Evolutionary conservation across 2,329 filamentous ascomycete species (phyloP).

Genomic region (Chalaropsis ovoidea): DNA sequence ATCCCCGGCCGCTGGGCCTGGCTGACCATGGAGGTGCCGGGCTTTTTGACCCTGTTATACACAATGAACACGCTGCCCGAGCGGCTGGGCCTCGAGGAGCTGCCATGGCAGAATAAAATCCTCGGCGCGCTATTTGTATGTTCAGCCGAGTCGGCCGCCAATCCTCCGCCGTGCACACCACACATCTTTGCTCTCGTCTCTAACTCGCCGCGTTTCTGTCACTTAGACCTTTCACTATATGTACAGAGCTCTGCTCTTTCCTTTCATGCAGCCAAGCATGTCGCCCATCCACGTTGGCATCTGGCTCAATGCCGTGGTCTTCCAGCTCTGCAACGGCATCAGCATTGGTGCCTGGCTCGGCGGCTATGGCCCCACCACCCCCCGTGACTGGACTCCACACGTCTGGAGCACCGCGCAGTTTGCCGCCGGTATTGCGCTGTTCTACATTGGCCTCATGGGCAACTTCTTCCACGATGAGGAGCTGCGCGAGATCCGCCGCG

Average conservation of each 20-base stretch:
- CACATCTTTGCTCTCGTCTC: background rate
- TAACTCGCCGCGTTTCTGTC: background rate
- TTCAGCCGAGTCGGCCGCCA: conserved; percentile 20
- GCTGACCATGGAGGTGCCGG: conserved; percentile 78
- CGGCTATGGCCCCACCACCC: conserved; percentile 62
- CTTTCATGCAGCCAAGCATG: conserved; percentile 81
- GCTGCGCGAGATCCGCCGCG: conserved; percentile 72
- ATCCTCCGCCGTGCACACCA: background rate
- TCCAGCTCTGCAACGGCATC: conserved; percentile 73
- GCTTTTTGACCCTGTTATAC: conserved; percentile 68
- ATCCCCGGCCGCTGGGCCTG: conserved; percentile 81
- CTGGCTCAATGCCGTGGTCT: conserved; percentile 52
- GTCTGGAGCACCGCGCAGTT: conserved; percentile 39
- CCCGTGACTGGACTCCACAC: conserved; percentile 39
- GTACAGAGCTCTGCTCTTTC: conserved; percentile 77
- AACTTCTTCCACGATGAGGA: conserved; percentile 90
- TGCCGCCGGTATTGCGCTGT: conserved; percentile 58
- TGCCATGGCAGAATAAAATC: conserved; percentile 70
- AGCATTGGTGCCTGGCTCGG: conserved; percentile 71
- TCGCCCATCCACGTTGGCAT: conserved; percentile 70
- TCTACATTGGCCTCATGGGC: conserved; percentile 61
- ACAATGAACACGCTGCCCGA: conserved; percentile 59
- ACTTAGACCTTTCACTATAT: conserved; percentile 67
- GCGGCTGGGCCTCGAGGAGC: conserved; percentile 44
- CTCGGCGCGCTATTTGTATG: conserved; percentile 57